Evolutionary conservation across 345 rosid genomes (phyloP).

Genomic region (Eucalyptus cloeziana): DNA sequence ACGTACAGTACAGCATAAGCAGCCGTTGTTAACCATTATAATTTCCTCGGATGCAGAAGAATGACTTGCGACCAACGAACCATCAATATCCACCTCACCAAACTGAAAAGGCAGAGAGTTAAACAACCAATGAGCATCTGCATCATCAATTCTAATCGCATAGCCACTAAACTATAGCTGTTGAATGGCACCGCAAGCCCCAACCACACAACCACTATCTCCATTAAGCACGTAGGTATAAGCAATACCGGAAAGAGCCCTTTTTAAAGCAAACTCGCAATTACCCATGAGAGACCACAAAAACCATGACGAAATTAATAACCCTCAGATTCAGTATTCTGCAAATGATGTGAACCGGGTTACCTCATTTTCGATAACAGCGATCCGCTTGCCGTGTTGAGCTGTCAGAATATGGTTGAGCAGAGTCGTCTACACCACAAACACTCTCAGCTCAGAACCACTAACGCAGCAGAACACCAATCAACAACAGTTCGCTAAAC

Average conservation of each 20-base stretch:
- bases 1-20: slow-evolving; percentile 57
- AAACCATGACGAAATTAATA: background rate
- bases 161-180: background rate
- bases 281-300: background rate
- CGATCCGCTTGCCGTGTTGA: slow-evolving; percentile 66
- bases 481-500: background rate
- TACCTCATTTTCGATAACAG: slow-evolving; percentile 82
- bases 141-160: slow-evolving; percentile 63
- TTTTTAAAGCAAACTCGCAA: background rate
- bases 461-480: background rate
- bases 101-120: slow-evolving; percentile 42
- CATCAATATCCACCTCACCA: slow-evolving; percentile 71
- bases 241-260: background rate
- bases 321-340: background rate
- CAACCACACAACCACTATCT: background rate
- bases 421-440: slow-evolving; percentile 48
- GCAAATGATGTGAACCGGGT: background rate
- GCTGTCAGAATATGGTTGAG: slow-evolving; percentile 66
- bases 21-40: slow-evolving; percentile 52
- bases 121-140: slow-evolving; percentile 57
- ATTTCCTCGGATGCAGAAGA: slow-evolving; percentile 49
- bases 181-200: slow-evolving; percentile 17
- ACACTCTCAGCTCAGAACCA: background rate
- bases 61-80: slow-evolving; percentile 68
- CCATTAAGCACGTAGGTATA: background rate